Base-by-base conservation (phyloP, 768 basidiomycete genomes). In the Tulasnella calospora region DNA sequence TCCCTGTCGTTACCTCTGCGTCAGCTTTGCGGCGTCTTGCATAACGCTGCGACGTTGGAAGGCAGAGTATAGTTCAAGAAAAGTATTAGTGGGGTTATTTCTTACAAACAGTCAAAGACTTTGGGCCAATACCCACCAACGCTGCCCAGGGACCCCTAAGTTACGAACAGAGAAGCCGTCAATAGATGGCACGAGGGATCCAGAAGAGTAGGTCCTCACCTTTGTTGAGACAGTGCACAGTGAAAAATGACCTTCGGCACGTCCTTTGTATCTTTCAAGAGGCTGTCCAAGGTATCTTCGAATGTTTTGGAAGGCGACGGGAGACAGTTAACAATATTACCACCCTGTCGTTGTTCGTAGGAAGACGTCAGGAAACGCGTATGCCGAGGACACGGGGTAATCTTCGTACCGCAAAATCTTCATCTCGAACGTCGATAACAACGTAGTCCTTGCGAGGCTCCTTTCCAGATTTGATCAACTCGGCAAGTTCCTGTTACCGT, bases 391-490 rank as follows among this genome's bases (percentile, higher is more conserved):
- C n/a, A 33, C 21, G 0, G 41, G 9, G 46, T 35, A 2, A 30
- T 30, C 40, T n/a, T 27, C 80, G 15, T 46, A 81, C 80, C n/a
- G 70, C 85, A 84, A 87, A 92, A 80, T 95, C 94, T 77, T 90
- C 89, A 83, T 94, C 94, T 23, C 94, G 90, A 44, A 95, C 94
- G 83, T 95, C 94, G 51, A 95, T 88, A 61, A 95, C 87, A 44
- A 91, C 83, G 82, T 90, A 95, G 82, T 94, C 92, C 83, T 89
- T 89, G 81, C 85, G 84, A 8, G 89, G 85, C 38, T 85, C 84
- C 81, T 90, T 90, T 77, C 87, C 88, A 82, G 88, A 89, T 84
- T 91, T 94, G 81, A 94, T 90, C 79, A 93, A 83, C 41, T 85
- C 84, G 27, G 90, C 90, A 71, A 95, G 89, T 82, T 92, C 89